These are phyloP conservation scores for Lactarius tabidus DNA, from an alignment of 768 basidiomycete genomes.

Conservation along the genomic window DNA sequence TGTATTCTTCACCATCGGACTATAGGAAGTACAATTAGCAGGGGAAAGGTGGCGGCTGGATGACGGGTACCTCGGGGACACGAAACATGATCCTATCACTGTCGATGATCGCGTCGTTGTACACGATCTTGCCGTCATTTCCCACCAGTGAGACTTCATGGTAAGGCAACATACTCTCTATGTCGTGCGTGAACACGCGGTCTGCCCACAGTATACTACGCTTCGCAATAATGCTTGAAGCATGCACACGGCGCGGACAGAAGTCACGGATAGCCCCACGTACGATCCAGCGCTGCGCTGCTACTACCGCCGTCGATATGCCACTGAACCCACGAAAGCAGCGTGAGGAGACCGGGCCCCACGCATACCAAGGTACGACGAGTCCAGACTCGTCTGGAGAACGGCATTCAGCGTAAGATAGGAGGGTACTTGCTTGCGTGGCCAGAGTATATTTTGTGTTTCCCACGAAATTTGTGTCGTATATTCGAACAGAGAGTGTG, in stretches of 20 bases:
- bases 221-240: background rate
- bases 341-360: constrained; percentile 2
- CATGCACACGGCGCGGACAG: constrained; percentile 2
- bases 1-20: background rate
- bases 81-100: background rate
- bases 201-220: background rate
- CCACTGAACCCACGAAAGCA: background rate
- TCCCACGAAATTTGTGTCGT: background rate
- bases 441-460: constrained; percentile 1
- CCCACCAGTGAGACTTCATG: background rate
- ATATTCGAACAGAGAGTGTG: background rate
- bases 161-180: constrained; percentile 6
- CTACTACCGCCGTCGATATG: background rate
- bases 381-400: background rate
- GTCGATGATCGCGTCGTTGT: constrained; percentile 5
- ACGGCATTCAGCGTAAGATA: background rate
- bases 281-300: background rate
- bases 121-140: background rate
- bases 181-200: background rate
- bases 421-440: constrained; percentile 1
- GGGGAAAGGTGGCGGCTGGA: background rate
- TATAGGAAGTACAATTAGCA: background rate
- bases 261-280: constrained; percentile 4
- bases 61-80: background rate
- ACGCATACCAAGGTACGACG: background rate